Evolutionary conservation across 495 filamentous ascomycete species (phyloP), one percentile per base, ranked within the genome.

Genomic region (Parmelia sp.): DNA sequence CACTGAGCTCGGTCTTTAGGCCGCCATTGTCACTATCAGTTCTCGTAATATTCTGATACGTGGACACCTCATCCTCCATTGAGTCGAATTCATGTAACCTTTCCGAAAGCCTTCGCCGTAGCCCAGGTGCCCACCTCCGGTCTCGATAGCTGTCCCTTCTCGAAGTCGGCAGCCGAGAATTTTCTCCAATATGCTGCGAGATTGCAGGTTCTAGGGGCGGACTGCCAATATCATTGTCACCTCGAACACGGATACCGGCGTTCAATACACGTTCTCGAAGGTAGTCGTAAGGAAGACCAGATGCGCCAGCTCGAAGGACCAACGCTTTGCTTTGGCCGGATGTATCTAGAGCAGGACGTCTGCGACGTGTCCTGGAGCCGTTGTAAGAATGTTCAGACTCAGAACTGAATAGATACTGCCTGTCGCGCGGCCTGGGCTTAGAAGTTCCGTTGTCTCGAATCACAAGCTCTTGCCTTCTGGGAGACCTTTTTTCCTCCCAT

Each of bases 21-120:
- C 27, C 27, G 0, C 31, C 27, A 1, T 53, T 53, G 3, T 31
- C 27, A 53, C 25, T 53, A 27, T 53, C 49, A 1, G 27, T 3
- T 27, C 49, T 53, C 49, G 29, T 31, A 1, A 53, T 53, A 15
- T 11, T 17, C 14, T 25, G 27, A 33, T 53, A 53, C 27, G 25
- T 19, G 1, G 11, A 33, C 25, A 31, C 49, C 0, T 53, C 49
- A 31, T 53, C 49, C 14, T 53, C 49, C 19, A 14, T 33, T 31
- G 49, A 33, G 12, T 53, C 49, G 8, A 31, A 33, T 53, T 31
- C 12, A 14, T 33, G 49, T 27, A 25, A 19, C 25, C 25, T 53
- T 31, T 53, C 49, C 49, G 49, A 53, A 29, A 53, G 49, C 49
- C 49, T 53, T 53, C 49, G 49, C 49, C 49, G 49, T 10, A 53